These are phyloP conservation scores for Pyrenophora graminea DNA, from an alignment of 2,329 filamentous ascomycete species.

Conservation along the genomic window DNA sequence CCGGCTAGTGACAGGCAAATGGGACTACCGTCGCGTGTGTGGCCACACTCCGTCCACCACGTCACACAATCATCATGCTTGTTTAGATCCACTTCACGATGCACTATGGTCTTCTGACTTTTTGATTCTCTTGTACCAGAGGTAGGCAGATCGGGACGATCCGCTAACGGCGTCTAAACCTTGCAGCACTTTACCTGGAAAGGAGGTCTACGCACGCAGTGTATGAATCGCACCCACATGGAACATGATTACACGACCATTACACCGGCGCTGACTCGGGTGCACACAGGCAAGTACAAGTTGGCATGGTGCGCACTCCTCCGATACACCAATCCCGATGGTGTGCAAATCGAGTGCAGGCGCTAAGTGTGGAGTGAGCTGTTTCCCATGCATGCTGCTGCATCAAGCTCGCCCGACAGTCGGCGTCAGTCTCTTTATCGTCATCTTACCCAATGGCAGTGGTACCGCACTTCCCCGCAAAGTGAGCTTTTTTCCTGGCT, in stretches of 20 bases:
- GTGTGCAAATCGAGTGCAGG: neutral
- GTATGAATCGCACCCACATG: neutral
- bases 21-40: constrained; percentile 23
- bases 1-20: constrained; percentile 26
- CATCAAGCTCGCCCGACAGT: constrained; percentile 14
- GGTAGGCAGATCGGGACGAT: constrained; percentile 20
- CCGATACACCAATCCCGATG: constrained; percentile 1
- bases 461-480: constrained; percentile 21
- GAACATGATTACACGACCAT: too few relatives aligned
- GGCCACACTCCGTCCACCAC: constrained; percentile 35
- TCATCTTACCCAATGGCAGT: constrained; percentile 19
- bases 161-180: constrained; percentile 21
- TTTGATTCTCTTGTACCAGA: neutral
- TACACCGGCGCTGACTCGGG: neutral
- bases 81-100: constrained; percentile 19
- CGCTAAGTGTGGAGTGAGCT: constrained; percentile 41
- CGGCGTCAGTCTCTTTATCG: constrained; percentile 22
- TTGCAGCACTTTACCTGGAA: neutral
- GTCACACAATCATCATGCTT: constrained; percentile 37
- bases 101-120: constrained; percentile 28
- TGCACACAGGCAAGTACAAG: neutral
- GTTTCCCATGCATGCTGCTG: constrained; percentile 29
- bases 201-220: neutral
- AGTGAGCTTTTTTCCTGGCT: constrained; percentile 11
- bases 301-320: too few relatives aligned